Evolutionary conservation across 192 early-diverging fungal species (phyloP).

Genomic region (Chytriomyces hyalinus): DNA sequence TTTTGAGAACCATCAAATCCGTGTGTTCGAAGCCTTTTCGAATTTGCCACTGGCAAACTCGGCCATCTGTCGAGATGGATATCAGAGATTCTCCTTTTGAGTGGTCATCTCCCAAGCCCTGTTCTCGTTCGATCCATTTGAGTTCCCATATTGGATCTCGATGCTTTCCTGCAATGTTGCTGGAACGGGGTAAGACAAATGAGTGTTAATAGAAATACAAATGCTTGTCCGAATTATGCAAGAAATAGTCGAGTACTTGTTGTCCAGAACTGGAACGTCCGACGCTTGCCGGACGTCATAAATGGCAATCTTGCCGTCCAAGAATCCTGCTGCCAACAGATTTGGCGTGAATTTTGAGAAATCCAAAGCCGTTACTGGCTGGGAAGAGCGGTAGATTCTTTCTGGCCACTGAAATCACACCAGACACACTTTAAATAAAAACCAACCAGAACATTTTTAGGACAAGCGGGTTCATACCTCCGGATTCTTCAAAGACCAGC

Average conservation of each 20-base stretch:
- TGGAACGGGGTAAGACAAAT: background rate
- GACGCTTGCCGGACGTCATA: slow-evolving; percentile 59
- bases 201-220: background rate
- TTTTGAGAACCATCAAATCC: slow-evolving; percentile 66
- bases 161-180: slow-evolving; percentile 60
- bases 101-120: slow-evolving; percentile 57
- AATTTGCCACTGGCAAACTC: slow-evolving; percentile 63
- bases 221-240: background rate
- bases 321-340: slow-evolving; percentile 59
- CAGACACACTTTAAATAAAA: background rate
- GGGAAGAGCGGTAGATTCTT: slow-evolving; percentile 50
- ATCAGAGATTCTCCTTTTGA: slow-evolving; percentile 56
- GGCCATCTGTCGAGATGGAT: slow-evolving; percentile 61
- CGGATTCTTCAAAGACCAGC: slow-evolving; percentile 64
- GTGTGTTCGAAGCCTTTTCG: slow-evolving; percentile 60
- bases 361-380: slow-evolving; percentile 61
- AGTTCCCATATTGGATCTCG: slow-evolving; percentile 70
- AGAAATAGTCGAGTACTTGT: slow-evolving; percentile 35
- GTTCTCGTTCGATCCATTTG: slow-evolving; percentile 63
- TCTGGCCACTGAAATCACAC: slow-evolving; percentile 56
- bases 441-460: background rate
- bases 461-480: slow-evolving; percentile 43
- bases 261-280: slow-evolving; percentile 53
- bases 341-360: slow-evolving; percentile 58
- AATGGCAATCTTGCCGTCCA: slow-evolving; percentile 57